Percentiles rank a stretch among this genome's conserved stretches.
phyloP scores from a whole-genome alignment of 208 protist genomes.

The Trypanosoma scelopori region DNA sequence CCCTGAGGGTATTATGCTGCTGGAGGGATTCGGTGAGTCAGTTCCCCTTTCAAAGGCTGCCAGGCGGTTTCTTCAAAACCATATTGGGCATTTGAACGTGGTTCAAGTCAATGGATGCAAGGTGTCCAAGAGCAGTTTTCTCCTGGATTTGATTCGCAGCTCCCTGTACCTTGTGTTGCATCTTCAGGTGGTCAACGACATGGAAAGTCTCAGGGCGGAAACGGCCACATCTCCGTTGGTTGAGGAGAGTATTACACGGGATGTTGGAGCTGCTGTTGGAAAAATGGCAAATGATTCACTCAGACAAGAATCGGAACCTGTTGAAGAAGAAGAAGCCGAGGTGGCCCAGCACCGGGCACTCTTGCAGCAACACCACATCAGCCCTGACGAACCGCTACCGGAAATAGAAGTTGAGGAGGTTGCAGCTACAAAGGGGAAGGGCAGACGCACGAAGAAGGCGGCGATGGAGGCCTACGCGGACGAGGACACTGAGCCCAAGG shows the following conservation, averaged over 20 bases:
- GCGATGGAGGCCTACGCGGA: background rate
- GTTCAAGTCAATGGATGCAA: conserved; percentile 45
- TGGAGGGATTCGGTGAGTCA: conserved; percentile 28
- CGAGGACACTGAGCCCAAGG: background rate
- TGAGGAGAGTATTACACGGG: conserved; percentile 6
- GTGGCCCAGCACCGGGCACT: conserved; percentile 18
- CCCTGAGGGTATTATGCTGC: conserved; percentile 21
- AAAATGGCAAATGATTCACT: background rate
- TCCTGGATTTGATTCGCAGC: conserved; percentile 25
- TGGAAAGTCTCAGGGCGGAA: conserved; percentile 14
- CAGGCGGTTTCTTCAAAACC: conserved; percentile 45
- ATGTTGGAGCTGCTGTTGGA: background rate
- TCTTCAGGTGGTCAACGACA: conserved; percentile 30
- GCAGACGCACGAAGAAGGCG: conserved; percentile 7
- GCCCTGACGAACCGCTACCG: conserved; percentile 18
- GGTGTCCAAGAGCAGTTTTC: conserved; percentile 8
- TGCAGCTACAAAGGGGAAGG: conserved; percentile 3
- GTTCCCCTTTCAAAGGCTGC: conserved; percentile 44
- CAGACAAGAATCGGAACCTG: conserved; percentile 7
- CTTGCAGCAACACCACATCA: conserved; percentile 17
- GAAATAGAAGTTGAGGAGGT: background rate
- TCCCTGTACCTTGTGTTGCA: conserved; percentile 33
- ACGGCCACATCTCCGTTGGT: background rate
- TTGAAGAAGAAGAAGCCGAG: conserved; percentile 35
- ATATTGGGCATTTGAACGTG: conserved; percentile 38